Evolutionary conservation across 306 rosid species (phyloP), one percentile per base, ranked within the genome.

Genomic region (Calophaca sinica): DNA sequence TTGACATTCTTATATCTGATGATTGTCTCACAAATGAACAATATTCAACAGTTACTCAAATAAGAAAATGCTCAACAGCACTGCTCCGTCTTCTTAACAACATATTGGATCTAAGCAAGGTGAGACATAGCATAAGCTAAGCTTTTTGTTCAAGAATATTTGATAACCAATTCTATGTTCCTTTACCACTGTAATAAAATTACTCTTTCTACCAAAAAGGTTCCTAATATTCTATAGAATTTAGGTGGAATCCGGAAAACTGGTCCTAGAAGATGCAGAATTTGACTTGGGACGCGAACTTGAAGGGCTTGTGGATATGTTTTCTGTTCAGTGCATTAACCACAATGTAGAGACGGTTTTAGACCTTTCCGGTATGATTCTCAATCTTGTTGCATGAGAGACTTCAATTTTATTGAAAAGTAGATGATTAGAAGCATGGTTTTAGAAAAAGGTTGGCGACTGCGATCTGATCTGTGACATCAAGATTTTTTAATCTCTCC

Each of bases 261-360:
- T 96, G 61, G 97, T 96, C 73, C 80, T 96, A 80, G 99, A 96
- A 82, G 96, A 87, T 75, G 87, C 98, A 12, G 99, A 96, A 63
- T 96, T 96, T 62, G 97, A 96, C 72, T 83, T 96, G 85, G 97
- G 93, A 65, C 83, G 98, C 57, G 99, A 96, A 80, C 99, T 96
- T 48, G 99, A 96, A 87, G 99, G 99, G 59, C 96, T 96, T 68
- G 93, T 90, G 11, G 99, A 96, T 82, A 90, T 96, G 98, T 96
- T 96, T 79, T 96, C 99, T 39, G 99, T 96, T 79, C 99, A 96
- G 41, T 85, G 99, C 92, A 89, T 92, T 77, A 90, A 92, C 79
- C 98, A 96, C 81, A 92, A 96, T 70, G 97, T 96, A 70, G 99
- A 96, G 85, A 92, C 97, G 68, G 88, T 96, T 72, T 79, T 96